phyloP scores from a whole-genome alignment of 495 filamentous ascomycete genomes.

The Neurospora sp. region DNA sequence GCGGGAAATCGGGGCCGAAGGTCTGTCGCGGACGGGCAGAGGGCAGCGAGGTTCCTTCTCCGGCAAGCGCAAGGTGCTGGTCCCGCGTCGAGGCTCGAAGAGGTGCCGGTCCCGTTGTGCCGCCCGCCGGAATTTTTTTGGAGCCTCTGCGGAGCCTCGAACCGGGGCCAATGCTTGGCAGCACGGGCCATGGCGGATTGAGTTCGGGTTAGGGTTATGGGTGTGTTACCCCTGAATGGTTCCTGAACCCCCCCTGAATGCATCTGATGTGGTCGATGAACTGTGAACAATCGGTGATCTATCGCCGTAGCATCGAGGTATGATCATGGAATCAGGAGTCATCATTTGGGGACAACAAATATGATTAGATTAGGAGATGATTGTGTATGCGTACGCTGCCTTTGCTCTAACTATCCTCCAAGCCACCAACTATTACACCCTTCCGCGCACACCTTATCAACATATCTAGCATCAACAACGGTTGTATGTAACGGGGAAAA shows the following conservation, averaged over 20 bases:
- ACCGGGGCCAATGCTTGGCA: background rate
- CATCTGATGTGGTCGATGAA: background rate
- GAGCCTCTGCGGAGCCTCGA: background rate
- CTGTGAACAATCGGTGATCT: background rate
- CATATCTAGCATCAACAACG: background rate
- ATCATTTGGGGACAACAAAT: too few species aligned
- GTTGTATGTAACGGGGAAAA: background rate
- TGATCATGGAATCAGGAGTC: background rate
- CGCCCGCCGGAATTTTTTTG: background rate
- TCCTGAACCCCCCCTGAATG: background rate
- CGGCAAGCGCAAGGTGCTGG: background rate
- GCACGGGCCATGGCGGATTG: background rate
- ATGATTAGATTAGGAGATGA: background rate
- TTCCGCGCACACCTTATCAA: background rate
- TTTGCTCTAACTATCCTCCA: background rate
- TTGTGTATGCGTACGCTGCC: background rate
- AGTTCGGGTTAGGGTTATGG: background rate
- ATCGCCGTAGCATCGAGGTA: background rate
- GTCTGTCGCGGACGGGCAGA: background rate
- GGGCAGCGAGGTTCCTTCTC: background rate
- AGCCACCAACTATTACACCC: background rate
- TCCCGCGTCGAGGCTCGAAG: background rate
- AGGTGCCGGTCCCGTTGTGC: background rate
- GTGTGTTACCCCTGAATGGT: background rate
- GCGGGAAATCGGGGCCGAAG: background rate